Evolutionary conservation across 345 rosid genomes (phyloP), one percentile per base, ranked within the genome.

Genomic region (Euphorbia pulcherrima): DNA sequence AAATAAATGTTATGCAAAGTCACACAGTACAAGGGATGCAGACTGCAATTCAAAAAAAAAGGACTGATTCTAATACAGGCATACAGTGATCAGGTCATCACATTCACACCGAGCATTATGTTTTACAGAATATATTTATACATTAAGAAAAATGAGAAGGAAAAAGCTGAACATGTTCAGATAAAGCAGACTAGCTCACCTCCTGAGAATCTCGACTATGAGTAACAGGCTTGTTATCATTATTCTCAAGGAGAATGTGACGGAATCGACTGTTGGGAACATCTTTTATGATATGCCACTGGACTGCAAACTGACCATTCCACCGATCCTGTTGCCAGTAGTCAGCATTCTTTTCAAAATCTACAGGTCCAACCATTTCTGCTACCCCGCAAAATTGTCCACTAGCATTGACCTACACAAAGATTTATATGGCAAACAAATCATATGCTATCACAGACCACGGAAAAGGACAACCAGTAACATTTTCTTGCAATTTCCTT

Each of bases 381-480:
- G 92, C 81, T 12, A 86, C 86, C 74, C 92, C 92, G 66, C 92
- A 88, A 75, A 88, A 86, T 73, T 85, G 90, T 61, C 92, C 92
- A 75, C 92, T 88, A 52, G 90, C 90, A 70, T 88, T 88, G 62
- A 88, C 92, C 92, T 88, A 80, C 48, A 64, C 47, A 64, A 56
- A 61, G 39, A 44, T 44, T 44, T 44, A 44, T 1, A 53, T 37
- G 39, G 27, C 39, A 47, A 47, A 39, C 67, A 40, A 64, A 75
- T 26, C 44, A 33, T 41, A 41, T 26, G 47, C 37, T 29, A 55
- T 46, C 41, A 60, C 28, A 27, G 68, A 12, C 20, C 6, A 60
- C 16, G 30, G 46, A 26, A 60, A 60, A 35, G 56, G 14, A 11
- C 62, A 52, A 28, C 60, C 18, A 50, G 7, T 33, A 3, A 33